Conservation (phyloP, 768 basidiomycete genomes). For the Leccinum barrowsii region DNA sequence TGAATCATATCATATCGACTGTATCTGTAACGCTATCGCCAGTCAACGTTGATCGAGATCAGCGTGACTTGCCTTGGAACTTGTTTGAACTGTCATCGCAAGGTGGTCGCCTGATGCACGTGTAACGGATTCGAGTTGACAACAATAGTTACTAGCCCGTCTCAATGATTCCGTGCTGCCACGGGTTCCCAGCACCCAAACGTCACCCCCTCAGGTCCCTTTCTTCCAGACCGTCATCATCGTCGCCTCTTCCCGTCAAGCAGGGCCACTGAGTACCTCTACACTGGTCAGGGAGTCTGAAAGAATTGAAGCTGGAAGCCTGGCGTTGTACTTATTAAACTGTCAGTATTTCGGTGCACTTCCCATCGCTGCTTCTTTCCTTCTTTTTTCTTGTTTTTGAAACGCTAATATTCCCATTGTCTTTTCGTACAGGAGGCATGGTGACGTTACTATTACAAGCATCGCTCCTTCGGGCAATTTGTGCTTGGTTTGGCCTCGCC, state of each 20-base stretch:
- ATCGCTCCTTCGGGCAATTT: neutral
- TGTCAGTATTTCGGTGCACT: neutral
- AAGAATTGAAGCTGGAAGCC: neutral
- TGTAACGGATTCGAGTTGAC: slow-evolving; percentile 11
- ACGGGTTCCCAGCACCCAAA: neutral
- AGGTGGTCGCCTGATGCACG: slow-evolving; percentile 11
- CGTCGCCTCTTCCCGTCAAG: neutral
- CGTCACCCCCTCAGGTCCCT: neutral
- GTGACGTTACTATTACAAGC: slow-evolving; percentile 7
- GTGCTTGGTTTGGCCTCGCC: slow-evolving; percentile 7
- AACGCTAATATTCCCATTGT: neutral
- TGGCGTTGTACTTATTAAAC: neutral
- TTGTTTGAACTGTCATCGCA: neutral
- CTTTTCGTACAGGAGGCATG: slow-evolving; percentile 6
- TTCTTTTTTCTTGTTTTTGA: neutral
- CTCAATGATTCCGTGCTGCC: neutral
- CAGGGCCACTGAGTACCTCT: neutral
- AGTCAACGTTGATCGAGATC: too few species aligned
- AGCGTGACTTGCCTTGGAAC: neutral
- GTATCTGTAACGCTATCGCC: too few species aligned
- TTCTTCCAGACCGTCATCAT: neutral
- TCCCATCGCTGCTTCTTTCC: neutral
- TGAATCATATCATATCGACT: neutral
- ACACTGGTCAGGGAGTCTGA: neutral
- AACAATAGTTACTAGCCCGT: neutral